phyloP scores from a whole-genome alignment of 1,284 basidiomycete species.

The Spongispora temasekensis region DNA sequence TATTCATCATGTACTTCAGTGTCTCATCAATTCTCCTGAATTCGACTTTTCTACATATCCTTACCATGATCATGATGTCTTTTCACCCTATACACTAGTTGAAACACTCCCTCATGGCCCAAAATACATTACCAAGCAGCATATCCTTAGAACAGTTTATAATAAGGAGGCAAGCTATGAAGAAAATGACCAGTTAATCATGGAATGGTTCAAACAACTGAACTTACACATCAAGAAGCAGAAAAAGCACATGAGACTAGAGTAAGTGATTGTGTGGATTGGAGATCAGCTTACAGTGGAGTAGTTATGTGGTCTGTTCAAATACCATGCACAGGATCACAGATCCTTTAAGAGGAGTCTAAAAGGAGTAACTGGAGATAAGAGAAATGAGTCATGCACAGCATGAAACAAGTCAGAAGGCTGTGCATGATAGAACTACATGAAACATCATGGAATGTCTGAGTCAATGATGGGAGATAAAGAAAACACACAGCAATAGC shows the following conservation, averaged over 20 bases:
- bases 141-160: neutral
- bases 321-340: constrained; percentile 16
- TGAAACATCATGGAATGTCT: no score
- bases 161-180: neutral
- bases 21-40: neutral
- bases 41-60: neutral
- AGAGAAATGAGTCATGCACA: constrained; percentile 22
- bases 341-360: constrained; percentile 19
- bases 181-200: neutral
- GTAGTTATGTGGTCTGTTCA: constrained; percentile 21
- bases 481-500: no score
- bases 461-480: no score
- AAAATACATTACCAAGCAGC: neutral
- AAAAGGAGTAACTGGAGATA: constrained; percentile 19
- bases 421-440: no score
- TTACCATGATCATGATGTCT: neutral
- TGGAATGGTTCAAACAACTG: neutral
- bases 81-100: neutral
- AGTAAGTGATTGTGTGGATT: constrained; percentile 7
- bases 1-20: neutral
- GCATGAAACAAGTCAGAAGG: no score
- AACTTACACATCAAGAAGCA: constrained; percentile 6
- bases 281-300: constrained; percentile 29
- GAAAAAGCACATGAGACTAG: constrained; percentile 2
- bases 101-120: neutral